Conservation (phyloP, 2,329 filamentous ascomycete genomes). For the Diaporthe citri region DNA sequence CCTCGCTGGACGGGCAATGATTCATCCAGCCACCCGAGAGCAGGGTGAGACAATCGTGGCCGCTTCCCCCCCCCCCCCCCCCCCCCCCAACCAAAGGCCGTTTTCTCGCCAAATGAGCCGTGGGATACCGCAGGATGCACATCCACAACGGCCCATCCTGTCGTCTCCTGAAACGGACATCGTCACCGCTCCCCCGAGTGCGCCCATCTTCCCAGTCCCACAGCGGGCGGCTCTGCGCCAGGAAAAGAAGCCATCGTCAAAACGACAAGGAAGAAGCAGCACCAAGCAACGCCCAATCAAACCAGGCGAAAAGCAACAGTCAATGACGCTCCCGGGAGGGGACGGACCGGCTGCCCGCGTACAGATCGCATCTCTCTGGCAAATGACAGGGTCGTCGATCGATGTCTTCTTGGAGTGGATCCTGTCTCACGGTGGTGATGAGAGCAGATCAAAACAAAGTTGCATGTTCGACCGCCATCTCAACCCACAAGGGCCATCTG, state of each 20-base stretch:
- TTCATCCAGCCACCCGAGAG: not conserved
- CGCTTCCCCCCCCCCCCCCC: not conserved
- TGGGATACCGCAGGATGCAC: constrained; percentile 16
- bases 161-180: constrained; percentile 11
- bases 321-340: not conserved
- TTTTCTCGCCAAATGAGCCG: not conserved
- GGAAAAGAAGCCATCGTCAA: not conserved
- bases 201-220: not conserved
- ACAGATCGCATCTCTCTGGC: not conserved
- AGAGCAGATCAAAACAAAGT: not conserved
- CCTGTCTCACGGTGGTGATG: not conserved
- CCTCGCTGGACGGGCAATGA: constrained; percentile 8
- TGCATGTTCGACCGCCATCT: not conserved
- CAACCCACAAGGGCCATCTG: not conserved
- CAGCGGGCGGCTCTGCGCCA: not conserved
- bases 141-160: constrained; percentile 4
- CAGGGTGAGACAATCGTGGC: not conserved
- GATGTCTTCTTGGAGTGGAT: not conserved
- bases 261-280: constrained; percentile 1
- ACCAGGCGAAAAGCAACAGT: constrained; percentile 4
- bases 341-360: not conserved
- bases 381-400: constrained; percentile 22
- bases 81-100: not conserved
- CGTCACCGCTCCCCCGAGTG: constrained; percentile 8
- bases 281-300: not conserved